Conservation (phyloP, 192 early-diverging fungal genomes). For the Backusella morwellensis region DNA sequence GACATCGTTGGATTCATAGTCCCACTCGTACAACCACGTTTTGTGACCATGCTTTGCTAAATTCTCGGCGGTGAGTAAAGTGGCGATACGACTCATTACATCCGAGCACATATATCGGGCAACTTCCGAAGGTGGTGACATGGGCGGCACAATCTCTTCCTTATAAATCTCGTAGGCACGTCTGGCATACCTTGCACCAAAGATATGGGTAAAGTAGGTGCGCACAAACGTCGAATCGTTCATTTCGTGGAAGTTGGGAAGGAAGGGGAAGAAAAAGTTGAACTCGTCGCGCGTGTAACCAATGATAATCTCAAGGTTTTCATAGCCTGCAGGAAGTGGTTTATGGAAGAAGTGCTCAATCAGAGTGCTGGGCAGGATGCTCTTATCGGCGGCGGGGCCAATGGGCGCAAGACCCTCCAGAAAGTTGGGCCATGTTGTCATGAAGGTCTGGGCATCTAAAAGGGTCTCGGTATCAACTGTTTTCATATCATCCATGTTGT, state of each 20-base stretch:
- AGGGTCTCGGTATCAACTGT: slow-evolving; percentile 4
- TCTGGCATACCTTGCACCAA: slow-evolving; percentile 21
- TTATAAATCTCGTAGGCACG: slow-evolving; percentile 24
- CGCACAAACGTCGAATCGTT: slow-evolving; percentile 19
- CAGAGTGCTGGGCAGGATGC: background rate
- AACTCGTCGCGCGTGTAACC: slow-evolving; percentile 30
- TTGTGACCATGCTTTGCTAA: background rate
- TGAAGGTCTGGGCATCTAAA: slow-evolving; percentile 23
- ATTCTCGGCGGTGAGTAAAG: slow-evolving; percentile 17
- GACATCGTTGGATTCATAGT: slow-evolving; percentile 27
- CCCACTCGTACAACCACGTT: slow-evolving; percentile 27
- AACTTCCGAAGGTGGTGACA: slow-evolving; percentile 11
- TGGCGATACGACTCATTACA: slow-evolving; percentile 19
- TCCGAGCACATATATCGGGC: slow-evolving; percentile 25
- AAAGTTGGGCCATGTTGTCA: slow-evolving; percentile 32
- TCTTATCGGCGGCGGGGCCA: slow-evolving; percentile 14
- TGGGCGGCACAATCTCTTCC: slow-evolving; percentile 9
- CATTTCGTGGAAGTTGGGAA: slow-evolving; percentile 24
- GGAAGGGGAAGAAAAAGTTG: slow-evolving; percentile 25
- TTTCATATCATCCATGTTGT: background rate
- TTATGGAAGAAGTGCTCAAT: slow-evolving; percentile 21
- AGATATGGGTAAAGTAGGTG: slow-evolving; percentile 28
- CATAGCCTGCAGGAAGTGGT: background rate
- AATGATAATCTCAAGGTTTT: slow-evolving; percentile 14
- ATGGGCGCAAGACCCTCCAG: slow-evolving; percentile 26